Conservation (phyloP, 768 basidiomycete species). For the Naganishia antarctica region DNA sequence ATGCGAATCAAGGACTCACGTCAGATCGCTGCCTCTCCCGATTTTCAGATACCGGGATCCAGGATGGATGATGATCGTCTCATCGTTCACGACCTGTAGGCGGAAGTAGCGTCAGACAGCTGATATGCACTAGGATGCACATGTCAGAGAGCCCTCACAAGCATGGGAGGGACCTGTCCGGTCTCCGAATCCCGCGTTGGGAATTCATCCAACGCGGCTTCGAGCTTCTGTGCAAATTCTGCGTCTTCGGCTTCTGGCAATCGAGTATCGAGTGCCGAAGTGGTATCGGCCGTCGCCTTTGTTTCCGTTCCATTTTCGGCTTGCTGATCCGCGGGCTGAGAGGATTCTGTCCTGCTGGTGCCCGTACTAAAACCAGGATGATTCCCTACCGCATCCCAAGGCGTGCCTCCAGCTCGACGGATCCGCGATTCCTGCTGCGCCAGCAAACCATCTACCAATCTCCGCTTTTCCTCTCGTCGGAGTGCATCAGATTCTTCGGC, state of each 20-base stretch:
- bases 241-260: slow-evolving; percentile 8
- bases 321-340: neutral
- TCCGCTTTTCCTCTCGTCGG: slow-evolving; percentile 13
- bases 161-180: neutral
- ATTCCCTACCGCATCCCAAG: neutral
- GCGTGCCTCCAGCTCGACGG: neutral
- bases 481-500: slow-evolving; percentile 13
- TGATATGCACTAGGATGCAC: too few species aligned
- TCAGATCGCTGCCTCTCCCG: slow-evolving; percentile 48
- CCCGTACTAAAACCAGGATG: neutral
- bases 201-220: neutral
- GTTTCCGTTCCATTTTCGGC: neutral
- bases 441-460: neutral
- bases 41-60: slow-evolving; percentile 49
- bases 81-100: slow-evolving; percentile 2
- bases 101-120: neutral
- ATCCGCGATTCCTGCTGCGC: neutral
- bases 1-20: too few species aligned
- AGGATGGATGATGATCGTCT: slow-evolving; percentile 50
- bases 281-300: neutral
- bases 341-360: neutral
- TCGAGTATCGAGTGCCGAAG: slow-evolving; percentile 12
- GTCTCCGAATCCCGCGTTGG: neutral
- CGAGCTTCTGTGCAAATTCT: slow-evolving; percentile 17
- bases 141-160: neutral